Base-by-base conservation (phyloP, 2,329 filamentous ascomycete genomes). In the Parascedosporium putredinis region DNA sequence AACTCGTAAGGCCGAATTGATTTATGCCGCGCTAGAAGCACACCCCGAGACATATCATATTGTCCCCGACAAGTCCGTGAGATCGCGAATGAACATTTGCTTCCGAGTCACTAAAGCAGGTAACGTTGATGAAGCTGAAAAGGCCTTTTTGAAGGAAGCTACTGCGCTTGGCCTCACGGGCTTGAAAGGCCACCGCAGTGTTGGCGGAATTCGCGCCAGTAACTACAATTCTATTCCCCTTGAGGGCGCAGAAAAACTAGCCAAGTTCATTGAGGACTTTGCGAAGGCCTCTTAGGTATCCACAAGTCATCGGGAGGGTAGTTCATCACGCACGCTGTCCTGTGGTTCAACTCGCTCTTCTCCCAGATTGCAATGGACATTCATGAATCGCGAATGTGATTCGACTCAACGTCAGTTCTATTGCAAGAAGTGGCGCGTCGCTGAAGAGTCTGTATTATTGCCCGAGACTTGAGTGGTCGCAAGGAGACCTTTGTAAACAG, bases 41-140 rank as follows among this genome's bases (percentile, higher is more conserved):
- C 73, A 86, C 58, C 77, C 86, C 0, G 70, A 81, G 0, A 68
- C 84, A n/a, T 97, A 94, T 69, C 74, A 71, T 52, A 65, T 96
- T 27, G 81, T 96, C 0, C 88, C 89, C 0, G 76, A 85, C 57
- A 86, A 85, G 67, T 71, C 71, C 20, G 84, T 77, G 3, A 84
- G 90, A 51, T 95, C 87, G 58, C 75, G 88, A 50, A 95, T 97
- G 86, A 97, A 97, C 67, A 86, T 97, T 52, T 96, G 89, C 74
- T 96, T 96, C 75, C 74, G 89, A 14, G 76, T 95, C 16, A 72
- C 58, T 55, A 73, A 71, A 63, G 64, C 72, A 45, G 77, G 74
- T 42, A 79, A 83, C 38, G 70, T 81, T 52, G 80, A 83, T 47
- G 81, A 77, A 10, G 76, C 82, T 20, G 90, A 97, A 65, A 87